phyloP scores from a whole-genome alignment of 495 filamentous ascomycete genomes.

The Trichoderma erinaceum region DNA sequence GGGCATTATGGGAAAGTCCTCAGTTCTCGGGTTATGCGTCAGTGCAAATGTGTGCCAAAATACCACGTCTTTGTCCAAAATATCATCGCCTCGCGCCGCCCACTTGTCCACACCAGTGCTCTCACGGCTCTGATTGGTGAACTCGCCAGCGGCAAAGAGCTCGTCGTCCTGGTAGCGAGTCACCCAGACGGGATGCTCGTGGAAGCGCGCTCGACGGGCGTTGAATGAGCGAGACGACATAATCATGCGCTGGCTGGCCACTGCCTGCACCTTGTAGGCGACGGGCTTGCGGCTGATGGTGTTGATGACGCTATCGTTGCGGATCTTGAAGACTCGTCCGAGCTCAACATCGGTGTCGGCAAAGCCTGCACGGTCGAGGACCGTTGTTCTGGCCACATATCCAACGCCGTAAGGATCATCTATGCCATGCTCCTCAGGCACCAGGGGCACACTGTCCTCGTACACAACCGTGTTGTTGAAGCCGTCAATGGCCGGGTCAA shows the following conservation, averaged over 20 bases:
- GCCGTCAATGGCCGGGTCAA: conserved; percentile 88
- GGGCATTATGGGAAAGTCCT: conserved; percentile 93
- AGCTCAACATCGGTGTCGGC: conserved; percentile 50
- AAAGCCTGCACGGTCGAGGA: conserved; percentile 49
- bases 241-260: conserved; percentile 12
- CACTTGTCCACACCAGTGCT: conserved; percentile 4
- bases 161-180: conserved; percentile 65
- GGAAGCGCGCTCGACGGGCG: conserved; percentile 67
- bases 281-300: conserved; percentile 67
- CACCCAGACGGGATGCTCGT: conserved; percentile 55
- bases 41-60: conserved; percentile 97
- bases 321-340: conserved; percentile 67
- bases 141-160: conserved; percentile 85
- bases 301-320: conserved; percentile 38
- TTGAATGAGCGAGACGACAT: conserved; percentile 48
- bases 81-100: conserved; percentile 40
- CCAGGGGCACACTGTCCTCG: conserved; percentile 60
- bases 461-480: conserved; percentile 80
- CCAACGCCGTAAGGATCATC: conserved; percentile 90
- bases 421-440: conserved; percentile 64
- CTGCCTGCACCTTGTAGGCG: conserved; percentile 10
- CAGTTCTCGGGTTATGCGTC: conserved; percentile 85
- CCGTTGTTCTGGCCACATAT: background rate
- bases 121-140: conserved; percentile 34
- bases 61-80: conserved; percentile 83